phyloP scores from a whole-genome alignment of 805 yeast species.

The Pichia ethanolica region DNA sequence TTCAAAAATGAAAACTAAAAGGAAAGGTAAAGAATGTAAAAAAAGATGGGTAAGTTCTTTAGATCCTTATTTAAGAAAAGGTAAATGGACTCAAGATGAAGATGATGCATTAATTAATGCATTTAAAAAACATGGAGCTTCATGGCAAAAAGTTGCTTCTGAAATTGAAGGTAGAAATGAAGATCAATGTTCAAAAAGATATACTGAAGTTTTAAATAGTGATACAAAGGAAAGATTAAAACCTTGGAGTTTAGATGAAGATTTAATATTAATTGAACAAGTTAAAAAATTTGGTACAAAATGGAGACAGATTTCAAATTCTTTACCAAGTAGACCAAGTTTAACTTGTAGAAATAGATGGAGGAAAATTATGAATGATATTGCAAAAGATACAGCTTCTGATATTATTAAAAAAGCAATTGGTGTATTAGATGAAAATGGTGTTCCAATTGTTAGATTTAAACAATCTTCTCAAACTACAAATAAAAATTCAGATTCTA shows the following conservation, averaged over 20 bases:
- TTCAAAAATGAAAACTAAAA: constrained; percentile 31
- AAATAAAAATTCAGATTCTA: background rate
- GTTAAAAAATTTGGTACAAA: constrained; percentile 74
- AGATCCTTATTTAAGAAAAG: constrained; percentile 75
- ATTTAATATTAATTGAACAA: constrained; percentile 54
- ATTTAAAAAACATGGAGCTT: constrained; percentile 61
- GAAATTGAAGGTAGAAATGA: constrained; percentile 82
- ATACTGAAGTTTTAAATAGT: constrained; percentile 83
- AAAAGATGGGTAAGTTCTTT: constrained; percentile 84
- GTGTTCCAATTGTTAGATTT: constrained; percentile 11
- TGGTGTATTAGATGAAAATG: constrained; percentile 30
- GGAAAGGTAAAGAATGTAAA: constrained; percentile 77
- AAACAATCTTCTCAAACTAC: background rate
- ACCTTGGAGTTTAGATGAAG: constrained; percentile 78
- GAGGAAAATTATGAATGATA: constrained; percentile 77
- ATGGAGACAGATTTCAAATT: constrained; percentile 75
- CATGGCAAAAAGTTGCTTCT: constrained; percentile 78
- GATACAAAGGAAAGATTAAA: constrained; percentile 65
- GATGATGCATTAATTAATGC: constrained; percentile 61
- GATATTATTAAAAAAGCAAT: constrained; percentile 52
- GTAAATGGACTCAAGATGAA: constrained; percentile 81
- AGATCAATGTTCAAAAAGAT: constrained; percentile 91
- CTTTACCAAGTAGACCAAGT: constrained; percentile 74
- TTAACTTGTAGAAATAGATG: constrained; percentile 88
- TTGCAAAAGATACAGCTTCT: constrained; percentile 58